A percentile compares a stretch with the other conserved stretches of the same genome.
These are phyloP conservation scores for Auriscalpium orientale DNA, from an alignment of 768 basidiomycete genomes.

Conservation along the genomic window DNA sequence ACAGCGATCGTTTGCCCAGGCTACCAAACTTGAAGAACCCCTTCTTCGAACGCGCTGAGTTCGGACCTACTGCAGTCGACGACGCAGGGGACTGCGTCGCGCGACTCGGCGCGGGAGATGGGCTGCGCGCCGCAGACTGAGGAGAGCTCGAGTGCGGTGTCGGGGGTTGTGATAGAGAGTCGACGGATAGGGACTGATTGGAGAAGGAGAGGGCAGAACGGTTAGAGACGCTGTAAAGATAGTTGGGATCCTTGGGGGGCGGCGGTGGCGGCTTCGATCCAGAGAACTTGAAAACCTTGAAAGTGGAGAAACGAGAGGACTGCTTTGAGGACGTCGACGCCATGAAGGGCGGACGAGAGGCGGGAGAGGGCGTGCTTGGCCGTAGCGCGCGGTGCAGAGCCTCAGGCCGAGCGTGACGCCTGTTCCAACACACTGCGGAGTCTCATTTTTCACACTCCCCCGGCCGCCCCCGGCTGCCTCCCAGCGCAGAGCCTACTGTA, in stretches of 20 bases:
- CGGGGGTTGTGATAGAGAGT: conserved; percentile 1
- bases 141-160: background rate
- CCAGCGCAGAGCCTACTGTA: background rate
- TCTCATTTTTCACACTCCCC: too few relatives aligned
- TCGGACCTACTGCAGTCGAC: background rate
- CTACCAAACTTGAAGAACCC: conserved; percentile 12
- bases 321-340: conserved; percentile 5
- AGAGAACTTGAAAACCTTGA: conserved; percentile 13
- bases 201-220: conserved; percentile 9
- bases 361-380: background rate
- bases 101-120: conserved; percentile 11
- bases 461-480: background rate
- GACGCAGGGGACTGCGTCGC: background rate
- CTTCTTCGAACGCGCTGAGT: conserved; percentile 1
- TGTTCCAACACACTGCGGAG: background rate
- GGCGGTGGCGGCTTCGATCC: conserved; percentile 9
- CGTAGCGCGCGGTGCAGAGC: background rate
- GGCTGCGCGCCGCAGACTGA: background rate
- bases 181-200: conserved; percentile 4
- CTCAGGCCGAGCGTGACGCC: background rate
- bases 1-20: conserved; percentile 8
- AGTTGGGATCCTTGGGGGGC: conserved; percentile 11
- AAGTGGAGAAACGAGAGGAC: conserved; percentile 12
- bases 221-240: conserved; percentile 6
- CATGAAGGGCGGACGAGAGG: conserved; percentile 1